Conservation (phyloP, 305 asterid genomes). For the Andrographis paniculata region DNA sequence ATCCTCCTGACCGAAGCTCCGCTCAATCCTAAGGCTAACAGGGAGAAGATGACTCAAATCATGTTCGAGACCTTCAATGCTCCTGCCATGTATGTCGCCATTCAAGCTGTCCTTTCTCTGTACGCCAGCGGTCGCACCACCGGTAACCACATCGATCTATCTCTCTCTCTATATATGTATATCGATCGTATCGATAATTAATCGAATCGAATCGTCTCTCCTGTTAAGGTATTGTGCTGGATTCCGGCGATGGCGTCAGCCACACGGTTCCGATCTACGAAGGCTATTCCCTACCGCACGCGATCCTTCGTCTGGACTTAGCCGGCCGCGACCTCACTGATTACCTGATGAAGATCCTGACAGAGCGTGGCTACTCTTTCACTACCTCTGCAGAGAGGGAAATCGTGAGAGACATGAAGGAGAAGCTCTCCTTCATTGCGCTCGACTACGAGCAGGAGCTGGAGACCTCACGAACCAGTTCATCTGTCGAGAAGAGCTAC, state of each 20-base stretch:
- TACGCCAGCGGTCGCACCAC: no score
- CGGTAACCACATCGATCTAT: no score
- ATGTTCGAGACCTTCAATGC: no score
- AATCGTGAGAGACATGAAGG: conserved; percentile 15
- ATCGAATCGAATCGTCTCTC: background rate
- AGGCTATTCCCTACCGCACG: conserved; percentile 6
- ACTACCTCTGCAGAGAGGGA: conserved; percentile 44
- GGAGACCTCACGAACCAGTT: conserved; percentile 33
- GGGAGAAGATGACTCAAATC: conserved; percentile 37
- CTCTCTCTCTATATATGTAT: no score
- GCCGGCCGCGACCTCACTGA: background rate
- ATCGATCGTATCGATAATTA: no score
- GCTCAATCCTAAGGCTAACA: conserved; percentile 43
- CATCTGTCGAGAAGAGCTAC: conserved; percentile 35
- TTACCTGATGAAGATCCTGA: background rate
- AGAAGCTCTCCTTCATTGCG: conserved; percentile 24
- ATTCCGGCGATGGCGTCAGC: conserved; percentile 19
- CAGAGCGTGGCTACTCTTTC: conserved; percentile 40
- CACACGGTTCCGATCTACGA: conserved; percentile 46
- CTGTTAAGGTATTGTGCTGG: background rate
- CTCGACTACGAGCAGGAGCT: conserved; percentile 9
- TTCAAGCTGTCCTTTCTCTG: no score
- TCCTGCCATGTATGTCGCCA: no score
- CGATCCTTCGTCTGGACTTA: background rate
- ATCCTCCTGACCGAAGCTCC: conserved; percentile 44